phyloP scores from a whole-genome alignment of 805 yeast species.

The Crinitomyces ghanaensis region DNA sequence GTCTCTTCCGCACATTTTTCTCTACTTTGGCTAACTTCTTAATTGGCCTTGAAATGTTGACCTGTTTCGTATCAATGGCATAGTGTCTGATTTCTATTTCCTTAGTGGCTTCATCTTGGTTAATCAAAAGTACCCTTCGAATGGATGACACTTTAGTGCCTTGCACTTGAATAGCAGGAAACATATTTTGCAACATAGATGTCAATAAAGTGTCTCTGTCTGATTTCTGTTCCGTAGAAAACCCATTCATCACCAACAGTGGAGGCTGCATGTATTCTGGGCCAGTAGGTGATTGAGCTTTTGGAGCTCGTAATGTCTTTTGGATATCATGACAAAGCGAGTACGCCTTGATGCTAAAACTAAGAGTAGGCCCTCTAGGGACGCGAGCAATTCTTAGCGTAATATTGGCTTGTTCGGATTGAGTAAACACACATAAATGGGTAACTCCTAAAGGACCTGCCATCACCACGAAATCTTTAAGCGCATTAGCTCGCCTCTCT shows the following conservation, averaged over 20 bases:
- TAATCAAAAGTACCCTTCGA: constrained; percentile 73
- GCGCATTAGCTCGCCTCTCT: constrained; percentile 93
- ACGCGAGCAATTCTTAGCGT: constrained; percentile 74
- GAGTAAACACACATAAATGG: constrained; percentile 79
- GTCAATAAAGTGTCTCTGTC: constrained; percentile 63
- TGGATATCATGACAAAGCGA: constrained; percentile 74
- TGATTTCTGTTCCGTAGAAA: constrained; percentile 51
- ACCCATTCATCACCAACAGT: constrained; percentile 85
- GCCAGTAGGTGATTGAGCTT: constrained; percentile 51
- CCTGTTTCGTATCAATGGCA: constrained; percentile 73
- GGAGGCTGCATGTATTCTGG: constrained; percentile 63
- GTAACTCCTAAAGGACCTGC: constrained; percentile 93
- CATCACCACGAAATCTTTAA: constrained; percentile 98
- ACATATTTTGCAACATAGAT: constrained; percentile 88
- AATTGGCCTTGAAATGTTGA: constrained; percentile 55
- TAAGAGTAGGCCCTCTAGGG: constrained; percentile 91
- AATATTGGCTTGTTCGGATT: constrained; percentile 66
- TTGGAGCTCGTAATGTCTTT: constrained; percentile 61
- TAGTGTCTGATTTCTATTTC: constrained; percentile 81
- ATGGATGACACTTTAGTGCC: constrained; percentile 61
- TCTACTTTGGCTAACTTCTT: constrained; percentile 58
- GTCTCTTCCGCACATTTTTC: constrained; percentile 43
- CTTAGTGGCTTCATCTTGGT: constrained; percentile 59
- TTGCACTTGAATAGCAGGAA: constrained; percentile 90
- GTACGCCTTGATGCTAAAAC: constrained; percentile 67